Evolutionary conservation across 2,329 filamentous ascomycete species (phyloP).

Genomic region (Aspergillus sp.): DNA sequence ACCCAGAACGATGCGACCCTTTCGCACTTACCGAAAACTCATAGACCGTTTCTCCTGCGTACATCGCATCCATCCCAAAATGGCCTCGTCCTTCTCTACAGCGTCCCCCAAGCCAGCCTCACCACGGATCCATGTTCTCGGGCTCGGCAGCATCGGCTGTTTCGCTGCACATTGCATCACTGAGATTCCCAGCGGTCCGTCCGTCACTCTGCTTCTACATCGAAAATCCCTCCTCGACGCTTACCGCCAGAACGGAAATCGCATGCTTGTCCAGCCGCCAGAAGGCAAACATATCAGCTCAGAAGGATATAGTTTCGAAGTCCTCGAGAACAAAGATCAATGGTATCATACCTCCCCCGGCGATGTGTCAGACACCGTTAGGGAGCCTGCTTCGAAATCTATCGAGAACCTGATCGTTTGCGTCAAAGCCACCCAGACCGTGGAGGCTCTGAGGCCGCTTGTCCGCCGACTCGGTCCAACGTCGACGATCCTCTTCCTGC

Average conservation of each 20-base stretch:
- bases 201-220: slow-evolving; percentile 75
- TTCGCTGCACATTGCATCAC: slow-evolving; percentile 72
- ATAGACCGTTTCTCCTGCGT: neutral
- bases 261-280: slow-evolving; percentile 19
- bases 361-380: neutral
- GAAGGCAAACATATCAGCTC: neutral
- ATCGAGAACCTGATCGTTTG: slow-evolving; percentile 63
- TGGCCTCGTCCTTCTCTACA: neutral
- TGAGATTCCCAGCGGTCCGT: slow-evolving; percentile 58
- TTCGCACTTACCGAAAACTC: neutral
- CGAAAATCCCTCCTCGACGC: slow-evolving; percentile 34
- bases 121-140: slow-evolving; percentile 60
- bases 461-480: slow-evolving; percentile 59
- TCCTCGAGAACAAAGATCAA: neutral
- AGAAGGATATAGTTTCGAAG: slow-evolving; percentile 7
- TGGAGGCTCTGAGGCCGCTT: slow-evolving; percentile 61
- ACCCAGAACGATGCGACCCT: neutral
- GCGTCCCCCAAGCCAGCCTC: neutral
- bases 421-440: slow-evolving; percentile 67
- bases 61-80: neutral
- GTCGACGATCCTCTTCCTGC: slow-evolving; percentile 70
- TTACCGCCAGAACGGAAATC: slow-evolving; percentile 18
- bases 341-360: slow-evolving; percentile 3
- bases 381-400: neutral
- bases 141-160: slow-evolving; percentile 73